phyloP scores from a whole-genome alignment of 202 grass and related monocot genomes.

The Setaria viridis region DNA sequence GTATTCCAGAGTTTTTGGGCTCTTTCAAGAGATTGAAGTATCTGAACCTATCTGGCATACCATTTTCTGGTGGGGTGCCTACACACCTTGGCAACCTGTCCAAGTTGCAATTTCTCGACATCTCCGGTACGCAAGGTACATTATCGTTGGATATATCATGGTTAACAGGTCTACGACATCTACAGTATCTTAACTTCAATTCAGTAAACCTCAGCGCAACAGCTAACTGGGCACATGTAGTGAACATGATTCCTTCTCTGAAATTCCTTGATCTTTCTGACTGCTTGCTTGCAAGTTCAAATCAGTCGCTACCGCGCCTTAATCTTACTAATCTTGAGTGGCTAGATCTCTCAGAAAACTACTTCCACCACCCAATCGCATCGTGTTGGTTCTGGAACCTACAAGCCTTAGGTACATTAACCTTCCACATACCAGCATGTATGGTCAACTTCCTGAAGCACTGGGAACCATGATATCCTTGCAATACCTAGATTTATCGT shows the following conservation, averaged over 20 bases:
- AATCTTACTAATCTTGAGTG: neutral
- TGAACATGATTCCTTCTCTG: conserved; percentile 38
- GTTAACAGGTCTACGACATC: conserved; percentile 5
- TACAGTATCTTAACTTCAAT: conserved; percentile 10
- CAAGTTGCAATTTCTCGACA: conserved; percentile 31
- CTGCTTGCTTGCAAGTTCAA: neutral
- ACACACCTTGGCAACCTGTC: conserved; percentile 48
- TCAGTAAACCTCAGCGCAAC: neutral
- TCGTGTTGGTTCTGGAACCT: conserved; percentile 19
- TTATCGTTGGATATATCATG: neutral
- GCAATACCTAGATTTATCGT: neutral
- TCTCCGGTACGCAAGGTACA: neutral
- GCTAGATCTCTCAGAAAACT: neutral
- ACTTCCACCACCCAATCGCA: neutral
- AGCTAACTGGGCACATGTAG: neutral
- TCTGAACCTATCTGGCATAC: conserved; percentile 31
- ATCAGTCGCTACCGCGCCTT: neutral
- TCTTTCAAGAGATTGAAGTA: conserved; percentile 32
- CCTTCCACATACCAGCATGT: neutral
- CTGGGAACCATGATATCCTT: conserved; percentile 13
- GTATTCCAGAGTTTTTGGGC: conserved; percentile 45
- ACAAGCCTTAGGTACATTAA: neutral
- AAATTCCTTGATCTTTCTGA: neutral
- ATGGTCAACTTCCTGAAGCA: neutral
- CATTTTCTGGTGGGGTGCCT: conserved; percentile 14